Evolutionary conservation across 192 early-diverging fungal species (phyloP).

Genomic region (Umbelopsis isabellina): DNA sequence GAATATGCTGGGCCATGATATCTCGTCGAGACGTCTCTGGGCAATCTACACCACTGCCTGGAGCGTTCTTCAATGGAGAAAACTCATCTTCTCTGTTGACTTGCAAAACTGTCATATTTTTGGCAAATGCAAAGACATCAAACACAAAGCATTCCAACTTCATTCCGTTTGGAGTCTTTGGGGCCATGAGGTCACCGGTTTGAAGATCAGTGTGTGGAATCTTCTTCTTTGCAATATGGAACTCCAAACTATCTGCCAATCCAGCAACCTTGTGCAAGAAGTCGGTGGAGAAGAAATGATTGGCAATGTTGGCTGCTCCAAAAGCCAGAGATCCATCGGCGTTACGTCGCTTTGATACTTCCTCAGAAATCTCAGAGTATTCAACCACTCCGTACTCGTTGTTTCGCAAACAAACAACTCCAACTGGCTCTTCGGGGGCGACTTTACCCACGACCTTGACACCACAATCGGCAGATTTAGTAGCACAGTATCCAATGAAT

Average conservation of each 20-base stretch:
- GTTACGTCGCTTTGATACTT: slow-evolving; percentile 70
- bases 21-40: slow-evolving; percentile 94
- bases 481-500: slow-evolving; percentile 93
- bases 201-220: slow-evolving; percentile 87
- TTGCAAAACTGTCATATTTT: slow-evolving; percentile 91
- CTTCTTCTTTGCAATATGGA: slow-evolving; percentile 98
- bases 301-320: slow-evolving; percentile 97
- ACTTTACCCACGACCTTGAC: slow-evolving; percentile 93
- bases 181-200: slow-evolving; percentile 70
- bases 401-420: slow-evolving; percentile 92
- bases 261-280: slow-evolving; percentile 87
- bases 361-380: slow-evolving; percentile 91
- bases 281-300: slow-evolving; percentile 95
- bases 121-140: slow-evolving; percentile 95
- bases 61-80: slow-evolving; percentile 97
- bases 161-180: slow-evolving; percentile 90
- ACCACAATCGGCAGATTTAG: slow-evolving; percentile 90
- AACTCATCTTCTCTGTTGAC: slow-evolving; percentile 94
- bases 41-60: slow-evolving; percentile 82
- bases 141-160: slow-evolving; percentile 99
- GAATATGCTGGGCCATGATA: slow-evolving; percentile 84
- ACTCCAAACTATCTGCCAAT: slow-evolving; percentile 85
- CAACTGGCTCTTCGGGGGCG: slow-evolving; percentile 86
- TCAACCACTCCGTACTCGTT: slow-evolving; percentile 87
- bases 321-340: slow-evolving; percentile 75